Conservation (phyloP, 176 grass and related monocot genomes). For the Juncus effusus region DNA sequence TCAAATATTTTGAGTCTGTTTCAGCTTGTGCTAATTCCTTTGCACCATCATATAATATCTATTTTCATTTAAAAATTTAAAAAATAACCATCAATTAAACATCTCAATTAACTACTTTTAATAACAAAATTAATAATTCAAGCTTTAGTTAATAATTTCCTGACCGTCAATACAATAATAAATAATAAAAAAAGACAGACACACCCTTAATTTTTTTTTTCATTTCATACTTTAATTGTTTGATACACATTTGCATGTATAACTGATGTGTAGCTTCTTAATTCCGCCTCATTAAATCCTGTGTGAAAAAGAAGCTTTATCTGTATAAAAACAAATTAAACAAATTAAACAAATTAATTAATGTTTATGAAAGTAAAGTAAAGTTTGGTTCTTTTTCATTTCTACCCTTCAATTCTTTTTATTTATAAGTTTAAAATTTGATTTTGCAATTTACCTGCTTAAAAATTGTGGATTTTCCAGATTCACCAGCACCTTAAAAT, state of each 20-base stretch:
- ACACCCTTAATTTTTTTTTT: constrained; percentile 62
- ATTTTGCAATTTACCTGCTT: constrained; percentile 51
- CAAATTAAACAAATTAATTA: constrained; percentile 9
- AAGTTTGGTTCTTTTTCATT: background rate
- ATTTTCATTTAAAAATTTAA: constrained; percentile 30
- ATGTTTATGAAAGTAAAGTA: background rate
- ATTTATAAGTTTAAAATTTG: too few relatives aligned
- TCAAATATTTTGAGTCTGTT: constrained; percentile 61
- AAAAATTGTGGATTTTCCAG: constrained; percentile 97
- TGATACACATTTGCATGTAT: constrained; percentile 98
- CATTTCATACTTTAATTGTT: constrained; percentile 97
- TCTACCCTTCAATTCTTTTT: background rate
- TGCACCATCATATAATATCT: constrained; percentile 90
- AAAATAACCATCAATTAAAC: constrained; percentile 7
- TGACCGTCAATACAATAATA: constrained; percentile 27
- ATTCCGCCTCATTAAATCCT: constrained; percentile 77
- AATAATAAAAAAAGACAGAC: constrained; percentile 39
- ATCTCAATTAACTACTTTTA: too few relatives aligned
- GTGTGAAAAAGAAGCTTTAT: constrained; percentile 98
- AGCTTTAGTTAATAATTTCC: constrained; percentile 19
- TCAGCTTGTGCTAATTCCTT: constrained; percentile 85
- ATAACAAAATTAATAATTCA: constrained; percentile 16
- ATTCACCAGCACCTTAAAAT: constrained; percentile 81
- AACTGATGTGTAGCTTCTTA: constrained; percentile 84
- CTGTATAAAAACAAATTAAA: constrained; percentile 38